Evolutionary conservation across 345 rosid genomes (phyloP), one percentile per base, ranked within the genome.

Genomic region (Citrus unshiu): DNA sequence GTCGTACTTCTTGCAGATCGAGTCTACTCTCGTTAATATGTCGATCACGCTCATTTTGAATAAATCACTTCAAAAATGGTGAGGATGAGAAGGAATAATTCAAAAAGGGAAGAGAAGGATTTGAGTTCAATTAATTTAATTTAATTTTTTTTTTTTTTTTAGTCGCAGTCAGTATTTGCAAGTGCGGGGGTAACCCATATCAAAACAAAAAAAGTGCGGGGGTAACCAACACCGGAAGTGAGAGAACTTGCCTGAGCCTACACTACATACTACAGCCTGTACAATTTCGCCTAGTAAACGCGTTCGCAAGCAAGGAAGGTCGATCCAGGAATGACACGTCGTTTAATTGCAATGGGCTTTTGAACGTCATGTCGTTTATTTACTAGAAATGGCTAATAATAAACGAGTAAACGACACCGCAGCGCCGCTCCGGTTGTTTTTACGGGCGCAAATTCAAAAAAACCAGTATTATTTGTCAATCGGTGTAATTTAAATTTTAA

Each of bases 1-100:
- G 83, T 96, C 99, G 85, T 91, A 96, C 86, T 91, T 96, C 81
- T 93, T 84, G 89, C 98, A 94, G 92, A 96, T 96, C 89, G 93
- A 78, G 77, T 96, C 98, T 46, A 94, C 98, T 84, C 97, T 87
- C 57, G 98, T 93, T 68, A 94, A 85, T 39, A 96, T 85, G 86
- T 96, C 99, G 92, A 94, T 94, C 69, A 96, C 99, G 77, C 94
- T 96, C 99, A 94, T 93, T 70, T 80, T 89, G 29, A 29, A 46
- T 39, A 25, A 27, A 74, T 61, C 13, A 13, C 67, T 73, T 43
- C 8, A 73, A 43, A 24, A 59, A 46, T 46, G 37, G n/a, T 1
- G 43, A 2, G 2, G 9, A 39, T 21, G 35, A 60, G 32, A 14
- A 37, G 6, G 59, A 63, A 43, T 27, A 39, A 40, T 74, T 10